These are phyloP conservation scores for Colletotrichum lentis DNA, from an alignment of 2,329 filamentous ascomycete genomes.

Conservation along the genomic window DNA sequence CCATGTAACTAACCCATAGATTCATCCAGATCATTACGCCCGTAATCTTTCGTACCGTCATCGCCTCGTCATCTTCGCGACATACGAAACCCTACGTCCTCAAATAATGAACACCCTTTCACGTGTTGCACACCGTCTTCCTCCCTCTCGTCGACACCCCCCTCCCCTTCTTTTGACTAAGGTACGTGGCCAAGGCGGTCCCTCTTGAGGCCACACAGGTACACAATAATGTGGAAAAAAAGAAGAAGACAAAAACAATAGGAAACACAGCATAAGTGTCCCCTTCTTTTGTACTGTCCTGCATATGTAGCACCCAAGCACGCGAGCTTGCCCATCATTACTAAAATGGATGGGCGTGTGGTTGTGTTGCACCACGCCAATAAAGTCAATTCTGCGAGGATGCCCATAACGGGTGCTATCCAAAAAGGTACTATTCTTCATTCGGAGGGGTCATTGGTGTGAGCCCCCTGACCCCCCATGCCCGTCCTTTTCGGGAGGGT, in stretches of 20 bases:
- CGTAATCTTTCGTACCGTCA: background rate
- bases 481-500: too few species aligned
- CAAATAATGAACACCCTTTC: background rate
- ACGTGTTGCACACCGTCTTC: background rate
- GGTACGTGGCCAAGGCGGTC: too few species aligned
- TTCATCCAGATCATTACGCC: background rate
- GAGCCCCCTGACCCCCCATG: too few species aligned
- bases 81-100: background rate
- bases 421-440: too few species aligned
- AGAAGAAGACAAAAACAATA: too few species aligned
- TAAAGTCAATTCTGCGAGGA: background rate
- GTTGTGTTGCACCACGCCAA: too few species aligned
- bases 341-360: background rate
- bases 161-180: too few species aligned
- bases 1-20: background rate
- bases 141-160: background rate
- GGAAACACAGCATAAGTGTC: too few species aligned
- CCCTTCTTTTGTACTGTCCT: background rate
- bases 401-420: too few species aligned
- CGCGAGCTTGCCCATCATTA: background rate
- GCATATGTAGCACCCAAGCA: background rate
- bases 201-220: too few species aligned
- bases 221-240: too few species aligned
- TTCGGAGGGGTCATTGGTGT: too few species aligned
- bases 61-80: background rate